Percentiles rank a stretch among this genome's conserved stretches.
phyloP scores from a whole-genome alignment of 805 yeast species.

The Dipodascus geniculatus region DNA sequence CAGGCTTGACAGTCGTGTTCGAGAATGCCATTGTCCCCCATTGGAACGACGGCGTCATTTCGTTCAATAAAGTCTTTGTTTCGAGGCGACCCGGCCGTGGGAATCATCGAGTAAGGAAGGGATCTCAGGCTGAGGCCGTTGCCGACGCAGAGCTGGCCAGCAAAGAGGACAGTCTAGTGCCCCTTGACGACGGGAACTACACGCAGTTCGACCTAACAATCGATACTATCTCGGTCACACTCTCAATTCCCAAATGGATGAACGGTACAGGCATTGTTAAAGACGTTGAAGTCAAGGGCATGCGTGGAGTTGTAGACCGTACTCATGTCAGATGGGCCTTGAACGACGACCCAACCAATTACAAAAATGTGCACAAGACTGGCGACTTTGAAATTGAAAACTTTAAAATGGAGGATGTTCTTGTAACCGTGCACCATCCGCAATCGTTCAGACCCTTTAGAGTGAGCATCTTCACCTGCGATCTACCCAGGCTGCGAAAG shows the following conservation, averaged over 20 bases:
- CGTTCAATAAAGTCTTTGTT: conserved; percentile 74
- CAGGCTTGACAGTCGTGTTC: conserved; percentile 73
- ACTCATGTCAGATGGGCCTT: conserved; percentile 77
- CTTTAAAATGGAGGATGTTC: conserved; percentile 72
- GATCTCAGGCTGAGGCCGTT: conserved; percentile 61
- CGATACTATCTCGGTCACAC: conserved; percentile 68
- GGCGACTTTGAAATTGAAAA: conserved; percentile 91
- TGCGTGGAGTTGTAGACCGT: conserved; percentile 88
- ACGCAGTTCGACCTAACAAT: conserved; percentile 91
- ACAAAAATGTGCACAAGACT: conserved; percentile 57
- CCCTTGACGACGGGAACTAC: conserved; percentile 75
- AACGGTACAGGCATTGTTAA: conserved; percentile 81
- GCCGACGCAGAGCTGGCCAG: conserved; percentile 36
- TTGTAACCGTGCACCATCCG: conserved; percentile 77
- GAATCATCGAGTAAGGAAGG: conserved; percentile 44
- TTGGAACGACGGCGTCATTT: conserved; percentile 80
- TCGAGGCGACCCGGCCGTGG: conserved; percentile 62
- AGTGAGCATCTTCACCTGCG: conserved; percentile 80
- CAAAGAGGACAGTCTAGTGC: conserved; percentile 24
- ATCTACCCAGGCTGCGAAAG: conserved; percentile 64
- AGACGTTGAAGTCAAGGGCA: conserved; percentile 67
- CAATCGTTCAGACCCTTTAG: conserved; percentile 67
- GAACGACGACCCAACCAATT: conserved; percentile 72
- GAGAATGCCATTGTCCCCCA: conserved; percentile 92
- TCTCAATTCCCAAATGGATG: conserved; percentile 78